These are phyloP conservation scores for Tulasnella sp. DNA, from an alignment of 768 basidiomycete genomes.

Conservation along the genomic window DNA sequence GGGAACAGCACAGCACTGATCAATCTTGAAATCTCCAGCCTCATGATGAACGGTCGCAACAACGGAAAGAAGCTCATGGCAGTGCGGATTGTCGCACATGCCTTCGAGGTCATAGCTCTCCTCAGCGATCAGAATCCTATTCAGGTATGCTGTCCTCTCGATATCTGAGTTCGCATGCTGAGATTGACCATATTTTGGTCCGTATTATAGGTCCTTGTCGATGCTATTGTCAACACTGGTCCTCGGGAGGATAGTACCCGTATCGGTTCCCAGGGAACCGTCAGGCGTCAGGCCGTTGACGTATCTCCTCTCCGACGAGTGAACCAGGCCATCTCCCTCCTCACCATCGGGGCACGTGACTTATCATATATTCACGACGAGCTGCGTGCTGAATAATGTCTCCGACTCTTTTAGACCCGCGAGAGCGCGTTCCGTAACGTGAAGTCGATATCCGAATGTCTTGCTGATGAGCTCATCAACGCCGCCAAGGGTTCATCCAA, in stretches of 20 bases:
- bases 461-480: slow-evolving; percentile 99
- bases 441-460: slow-evolving; percentile 97
- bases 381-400: neutral
- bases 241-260: slow-evolving; percentile 99
- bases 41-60: slow-evolving; percentile 99
- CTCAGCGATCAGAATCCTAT: slow-evolving; percentile 99
- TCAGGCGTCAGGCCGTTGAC: slow-evolving; percentile 98
- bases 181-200: neutral
- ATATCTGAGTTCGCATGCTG: neutral
- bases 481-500: slow-evolving; percentile 99
- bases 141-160: slow-evolving; percentile 58
- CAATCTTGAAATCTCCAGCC: slow-evolving; percentile 34
- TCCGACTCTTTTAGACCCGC: slow-evolving; percentile 56
- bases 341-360: slow-evolving; percentile 83
- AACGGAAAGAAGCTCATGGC: slow-evolving; percentile 99
- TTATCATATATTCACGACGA: neutral
- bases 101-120: slow-evolving; percentile 99
- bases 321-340: slow-evolving; percentile 91
- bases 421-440: slow-evolving; percentile 99
- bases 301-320: slow-evolving; percentile 96
- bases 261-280: slow-evolving; percentile 99
- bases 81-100: slow-evolving; percentile 97
- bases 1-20: neutral
- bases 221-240: slow-evolving; percentile 98
- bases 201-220: slow-evolving; percentile 65